Evolutionary conservation across 345 rosid species (phyloP).

Genomic region (Murraya paniculata): DNA sequence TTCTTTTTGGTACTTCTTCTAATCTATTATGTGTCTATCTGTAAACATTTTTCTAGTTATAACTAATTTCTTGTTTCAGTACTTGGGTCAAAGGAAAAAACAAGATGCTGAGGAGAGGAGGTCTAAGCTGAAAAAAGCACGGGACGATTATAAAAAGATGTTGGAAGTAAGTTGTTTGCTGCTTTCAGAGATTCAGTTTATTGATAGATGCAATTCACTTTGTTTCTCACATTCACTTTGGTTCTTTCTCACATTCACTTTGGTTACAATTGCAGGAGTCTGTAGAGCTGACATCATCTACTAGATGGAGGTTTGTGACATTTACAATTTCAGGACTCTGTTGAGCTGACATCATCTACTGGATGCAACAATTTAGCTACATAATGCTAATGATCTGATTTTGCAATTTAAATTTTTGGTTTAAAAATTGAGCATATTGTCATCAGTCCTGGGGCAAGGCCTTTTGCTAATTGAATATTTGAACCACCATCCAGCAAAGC

Average conservation of each 20-base stretch:
- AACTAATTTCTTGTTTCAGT: conserved; percentile 42
- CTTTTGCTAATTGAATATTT: conserved; percentile 15
- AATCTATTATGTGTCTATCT: conserved; percentile 10
- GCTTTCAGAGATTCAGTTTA: background rate
- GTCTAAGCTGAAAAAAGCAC: conserved; percentile 60
- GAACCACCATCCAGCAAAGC: conserved; percentile 66
- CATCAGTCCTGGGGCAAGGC: conserved; percentile 11
- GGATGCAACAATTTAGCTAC: conserved; percentile 62
- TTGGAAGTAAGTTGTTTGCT: conserved; percentile 59
- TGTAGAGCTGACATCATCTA: conserved; percentile 64
- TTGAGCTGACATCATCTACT: conserved; percentile 63
- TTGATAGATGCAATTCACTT: background rate
- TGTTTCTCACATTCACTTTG: conserved; percentile 5
- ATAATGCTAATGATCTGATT: background rate
- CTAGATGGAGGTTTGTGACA: conserved; percentile 81
- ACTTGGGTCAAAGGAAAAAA: conserved; percentile 66
- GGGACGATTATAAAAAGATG: conserved; percentile 82
- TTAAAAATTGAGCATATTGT: background rate
- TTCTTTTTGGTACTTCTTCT: conserved; percentile 13
- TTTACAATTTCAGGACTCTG: conserved; percentile 52
- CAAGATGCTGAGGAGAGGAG: conserved; percentile 83
- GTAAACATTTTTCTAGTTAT: conserved; percentile 5
- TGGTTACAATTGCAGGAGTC: conserved; percentile 53
- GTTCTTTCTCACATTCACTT: conserved; percentile 9
- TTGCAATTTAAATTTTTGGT: conserved; percentile 5